These are phyloP conservation scores for Rhodamnia argentea DNA, from an alignment of 345 rosid species.

Conservation along the genomic window DNA sequence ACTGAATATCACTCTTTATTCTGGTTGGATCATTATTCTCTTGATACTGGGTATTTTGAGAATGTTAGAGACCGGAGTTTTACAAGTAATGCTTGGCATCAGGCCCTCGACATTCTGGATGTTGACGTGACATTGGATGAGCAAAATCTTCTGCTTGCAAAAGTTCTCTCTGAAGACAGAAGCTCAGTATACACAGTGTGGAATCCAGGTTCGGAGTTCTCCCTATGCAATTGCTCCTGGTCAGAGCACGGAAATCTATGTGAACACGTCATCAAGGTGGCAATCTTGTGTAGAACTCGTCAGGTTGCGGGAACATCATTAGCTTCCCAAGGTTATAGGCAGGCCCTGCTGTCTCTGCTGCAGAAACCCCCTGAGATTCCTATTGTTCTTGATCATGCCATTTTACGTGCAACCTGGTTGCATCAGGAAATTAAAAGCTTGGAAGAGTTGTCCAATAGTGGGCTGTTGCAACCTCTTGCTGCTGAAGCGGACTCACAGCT, in stretches of 20 bases:
- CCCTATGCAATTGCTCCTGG: constrained; percentile 36
- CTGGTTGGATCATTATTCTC: constrained; percentile 32
- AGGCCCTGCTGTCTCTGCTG: constrained; percentile 32
- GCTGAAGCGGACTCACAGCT: constrained; percentile 17
- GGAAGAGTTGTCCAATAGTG: constrained; percentile 42
- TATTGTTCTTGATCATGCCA: constrained; percentile 34
- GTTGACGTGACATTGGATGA: constrained; percentile 29
- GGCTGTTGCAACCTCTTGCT: constrained; percentile 30
- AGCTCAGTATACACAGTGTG: constrained; percentile 22
- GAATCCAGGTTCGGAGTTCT: constrained; percentile 53
- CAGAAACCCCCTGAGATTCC: constrained; percentile 40
- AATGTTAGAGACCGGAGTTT: constrained; percentile 20
- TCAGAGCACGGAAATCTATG: constrained; percentile 38
- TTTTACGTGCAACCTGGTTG: constrained; percentile 23
- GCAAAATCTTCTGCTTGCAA: constrained; percentile 34
- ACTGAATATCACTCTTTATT: constrained; percentile 37
- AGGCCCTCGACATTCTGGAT: constrained; percentile 28
- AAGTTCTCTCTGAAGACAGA: constrained; percentile 36
- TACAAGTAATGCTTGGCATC: constrained; percentile 36
- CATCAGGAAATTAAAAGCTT: constrained; percentile 4
- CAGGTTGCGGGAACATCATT: constrained; percentile 38
- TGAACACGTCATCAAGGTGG: constrained; percentile 42
- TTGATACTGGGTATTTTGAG: constrained; percentile 32
- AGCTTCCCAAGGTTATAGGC: constrained; percentile 30
- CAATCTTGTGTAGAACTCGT: constrained; percentile 23